These are phyloP conservation scores for Fusarium goolgardi DNA, from an alignment of 2,329 filamentous ascomycete genomes.

Conservation along the genomic window DNA sequence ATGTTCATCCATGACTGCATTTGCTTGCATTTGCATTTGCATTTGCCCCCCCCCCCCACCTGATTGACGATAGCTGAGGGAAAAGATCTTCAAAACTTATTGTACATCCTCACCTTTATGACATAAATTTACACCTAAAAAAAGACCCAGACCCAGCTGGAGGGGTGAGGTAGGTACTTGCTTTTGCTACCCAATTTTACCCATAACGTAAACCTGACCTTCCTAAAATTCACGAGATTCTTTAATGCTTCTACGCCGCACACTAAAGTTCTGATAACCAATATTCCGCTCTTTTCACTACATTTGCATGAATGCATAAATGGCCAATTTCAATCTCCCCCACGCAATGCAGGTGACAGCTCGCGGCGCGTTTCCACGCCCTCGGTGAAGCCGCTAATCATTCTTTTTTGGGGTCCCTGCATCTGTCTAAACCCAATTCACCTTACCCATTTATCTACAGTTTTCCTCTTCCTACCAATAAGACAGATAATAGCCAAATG, in stretches of 20 bases:
- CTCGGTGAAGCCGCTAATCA: conserved; percentile 46
- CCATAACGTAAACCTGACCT: neutral
- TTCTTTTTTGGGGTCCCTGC: conserved; percentile 29
- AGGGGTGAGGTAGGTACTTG: neutral
- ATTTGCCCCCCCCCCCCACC: too few species aligned
- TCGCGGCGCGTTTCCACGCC: conserved; percentile 48
- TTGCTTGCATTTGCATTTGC: conserved; percentile 17
- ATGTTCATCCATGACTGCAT: conserved; percentile 8
- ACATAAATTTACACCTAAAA: neutral
- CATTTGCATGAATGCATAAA: conserved; percentile 49
- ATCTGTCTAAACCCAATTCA: conserved; percentile 31
- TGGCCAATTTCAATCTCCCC: conserved; percentile 46
- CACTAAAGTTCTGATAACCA: conserved; percentile 25
- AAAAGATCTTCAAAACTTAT: conserved; percentile 16
- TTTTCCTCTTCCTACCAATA: conserved; percentile 27
- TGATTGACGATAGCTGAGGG: neutral
- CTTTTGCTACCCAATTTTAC: conserved; percentile 2
- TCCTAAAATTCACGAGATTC: neutral
- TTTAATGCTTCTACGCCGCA: conserved; percentile 9
- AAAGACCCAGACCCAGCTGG: neutral
- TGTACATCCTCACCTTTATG: neutral
- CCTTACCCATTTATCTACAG: conserved; percentile 8
- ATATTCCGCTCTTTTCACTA: conserved; percentile 22
- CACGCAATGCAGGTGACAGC: conserved; percentile 42
- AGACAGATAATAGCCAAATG: conserved; percentile 21